Evolutionary conservation across 2,329 filamentous ascomycete species (phyloP).

Genomic region (Fusarium domesticum): DNA sequence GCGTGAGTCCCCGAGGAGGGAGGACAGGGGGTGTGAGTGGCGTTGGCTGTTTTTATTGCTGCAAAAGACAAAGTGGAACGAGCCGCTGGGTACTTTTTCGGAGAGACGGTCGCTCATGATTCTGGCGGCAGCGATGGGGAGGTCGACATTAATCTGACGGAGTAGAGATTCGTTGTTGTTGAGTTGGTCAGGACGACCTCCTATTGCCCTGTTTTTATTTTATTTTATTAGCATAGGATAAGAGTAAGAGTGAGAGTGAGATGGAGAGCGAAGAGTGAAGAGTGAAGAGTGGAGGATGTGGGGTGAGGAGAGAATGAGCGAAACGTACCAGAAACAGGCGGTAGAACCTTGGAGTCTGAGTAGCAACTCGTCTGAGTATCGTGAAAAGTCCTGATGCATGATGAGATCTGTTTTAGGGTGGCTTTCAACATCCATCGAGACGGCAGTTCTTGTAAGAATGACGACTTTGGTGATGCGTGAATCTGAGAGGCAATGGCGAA

Average conservation of each 20-base stretch:
- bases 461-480: slow-evolving; percentile 50
- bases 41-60: slow-evolving; percentile 37
- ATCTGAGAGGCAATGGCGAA: slow-evolving; percentile 49
- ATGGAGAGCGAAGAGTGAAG: no score
- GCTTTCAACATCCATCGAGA: slow-evolving; percentile 41
- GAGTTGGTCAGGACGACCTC: slow-evolving; percentile 44
- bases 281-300: neutral
- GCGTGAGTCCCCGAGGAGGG: slow-evolving; percentile 38
- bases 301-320: neutral
- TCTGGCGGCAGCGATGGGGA: slow-evolving; percentile 57
- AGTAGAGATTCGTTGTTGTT: slow-evolving; percentile 44
- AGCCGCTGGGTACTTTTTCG: slow-evolving; percentile 28
- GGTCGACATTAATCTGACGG: slow-evolving; percentile 56
- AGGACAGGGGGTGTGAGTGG: slow-evolving; percentile 35
- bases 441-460: slow-evolving; percentile 47
- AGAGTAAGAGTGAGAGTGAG: neutral
- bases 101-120: slow-evolving; percentile 42
- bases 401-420: slow-evolving; percentile 50
- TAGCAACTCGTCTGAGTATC: slow-evolving; percentile 42
- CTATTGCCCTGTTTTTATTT: slow-evolving; percentile 37
- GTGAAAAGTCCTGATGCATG: slow-evolving; percentile 51
- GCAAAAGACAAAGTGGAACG: slow-evolving; percentile 44
- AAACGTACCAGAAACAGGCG: slow-evolving; percentile 62
- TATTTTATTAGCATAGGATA: neutral
- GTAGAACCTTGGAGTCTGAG: slow-evolving; percentile 48